Conservation (phyloP, 2,329 filamentous ascomycete genomes). For the Neoscytalidium dimidiatum region DNA sequence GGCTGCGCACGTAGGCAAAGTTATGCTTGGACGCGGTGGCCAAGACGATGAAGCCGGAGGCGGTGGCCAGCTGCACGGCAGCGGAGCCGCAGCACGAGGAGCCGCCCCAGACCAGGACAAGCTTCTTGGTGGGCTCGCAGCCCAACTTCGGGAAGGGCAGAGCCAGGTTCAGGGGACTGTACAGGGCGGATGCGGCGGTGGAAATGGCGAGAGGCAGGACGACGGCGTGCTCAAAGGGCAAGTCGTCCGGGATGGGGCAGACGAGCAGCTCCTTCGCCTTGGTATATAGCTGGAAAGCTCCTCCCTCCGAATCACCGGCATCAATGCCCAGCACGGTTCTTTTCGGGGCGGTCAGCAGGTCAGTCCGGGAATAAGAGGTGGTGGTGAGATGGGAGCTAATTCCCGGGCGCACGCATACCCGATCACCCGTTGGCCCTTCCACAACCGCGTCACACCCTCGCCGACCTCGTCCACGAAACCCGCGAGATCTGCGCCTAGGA, state of each 20-base stretch:
- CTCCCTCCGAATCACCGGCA: slow-evolving; percentile 26
- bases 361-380: background rate
- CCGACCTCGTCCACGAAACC: slow-evolving; percentile 40
- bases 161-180: slow-evolving; percentile 2
- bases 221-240: slow-evolving; percentile 6
- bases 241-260: slow-evolving; percentile 15
- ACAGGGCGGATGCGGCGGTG: slow-evolving; percentile 17
- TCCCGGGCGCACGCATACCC: slow-evolving; percentile 22
- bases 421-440: slow-evolving; percentile 39
- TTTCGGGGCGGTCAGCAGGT: background rate
- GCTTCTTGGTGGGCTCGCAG: slow-evolving; percentile 26
- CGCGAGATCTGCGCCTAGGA: slow-evolving; percentile 40
- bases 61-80: slow-evolving; percentile 49
- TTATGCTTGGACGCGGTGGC: slow-evolving; percentile 47
- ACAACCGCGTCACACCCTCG: slow-evolving; percentile 32
- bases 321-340: slow-evolving; percentile 24
- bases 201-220: slow-evolving; percentile 20
- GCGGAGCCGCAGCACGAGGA: slow-evolving; percentile 49
- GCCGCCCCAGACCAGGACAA: slow-evolving; percentile 55
- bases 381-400: no score
- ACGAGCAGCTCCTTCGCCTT: background rate
- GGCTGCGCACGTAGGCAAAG: slow-evolving; percentile 43
- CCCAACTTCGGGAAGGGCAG: background rate
- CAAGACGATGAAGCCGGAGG: slow-evolving; percentile 50
- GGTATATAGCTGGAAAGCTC: slow-evolving; percentile 34